Base-by-base conservation (phyloP, 2,329 filamentous ascomycete genomes). In the Neofusicoccum laricinum region DNA sequence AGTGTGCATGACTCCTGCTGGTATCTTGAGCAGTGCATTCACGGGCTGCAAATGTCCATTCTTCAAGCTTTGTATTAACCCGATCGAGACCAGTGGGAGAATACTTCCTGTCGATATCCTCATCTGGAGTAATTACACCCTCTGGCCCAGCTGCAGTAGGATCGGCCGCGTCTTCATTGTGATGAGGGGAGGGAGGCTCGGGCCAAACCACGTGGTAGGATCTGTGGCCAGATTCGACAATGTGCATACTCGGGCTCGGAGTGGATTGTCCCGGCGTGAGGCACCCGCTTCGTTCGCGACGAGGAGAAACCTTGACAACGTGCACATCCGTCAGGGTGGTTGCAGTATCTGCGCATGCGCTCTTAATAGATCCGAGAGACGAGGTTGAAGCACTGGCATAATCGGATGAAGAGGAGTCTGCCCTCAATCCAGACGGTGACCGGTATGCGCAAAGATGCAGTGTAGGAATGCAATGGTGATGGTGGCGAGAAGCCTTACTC, bases 251-350 rank as follows among this genome's bases (percentile, higher is more conserved):
- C 0, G 74, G 71, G 3, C 71, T 76, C n/a, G 68, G 68, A n/a
- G 68, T 49, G 12, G 49, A 57, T 5, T 68, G 46, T 12, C 66
- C 61, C 12, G 61, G n/a, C 19, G 43, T 34, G 17, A 53, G 30
- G 2, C 38, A 11, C 5, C 64, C 62, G 1, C 58, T 63, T 2
- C 51, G 10, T n/a, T 59, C 64, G 67, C 1, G 68, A 67, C 30
- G 12, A 4, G 72, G 71, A 15, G 72, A 63, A 38, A 72, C 68
- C 3, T 73, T 69, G 36, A 76, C 67, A 19, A 76, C 70, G 62
- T 77, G 75, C 2, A 77, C 73, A 64, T 75, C 74, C 1, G 75
- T 73, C 4, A 70, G 67, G 4, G 75, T 77, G 6, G 71, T 63
- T 5, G 72, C 73, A 21, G 73, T 67, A 36, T 69, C 68, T 19